These are phyloP conservation scores for Zymoseptoria brevis DNA, from an alignment of 2,329 filamentous ascomycete species.

Conservation along the genomic window DNA sequence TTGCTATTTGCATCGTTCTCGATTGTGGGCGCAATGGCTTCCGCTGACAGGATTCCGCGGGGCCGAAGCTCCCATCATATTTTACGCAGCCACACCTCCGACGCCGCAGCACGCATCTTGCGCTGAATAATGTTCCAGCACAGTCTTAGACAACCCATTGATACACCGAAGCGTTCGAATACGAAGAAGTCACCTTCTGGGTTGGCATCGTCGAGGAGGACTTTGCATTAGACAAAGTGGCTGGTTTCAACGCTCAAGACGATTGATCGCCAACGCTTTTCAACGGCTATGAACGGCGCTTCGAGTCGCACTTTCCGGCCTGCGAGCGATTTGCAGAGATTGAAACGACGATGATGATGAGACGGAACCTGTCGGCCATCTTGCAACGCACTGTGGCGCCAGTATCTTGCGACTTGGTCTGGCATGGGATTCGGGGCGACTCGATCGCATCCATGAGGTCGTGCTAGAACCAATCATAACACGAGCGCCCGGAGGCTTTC, in stretches of 20 bases:
- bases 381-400: neutral
- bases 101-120: neutral
- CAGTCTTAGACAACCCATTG: neutral
- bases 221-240: neutral
- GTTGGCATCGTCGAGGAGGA: neutral
- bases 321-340: neutral
- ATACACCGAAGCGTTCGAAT: neutral
- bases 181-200: neutral
- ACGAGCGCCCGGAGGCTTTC: neutral
- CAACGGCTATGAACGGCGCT: neutral
- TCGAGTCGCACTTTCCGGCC: neutral
- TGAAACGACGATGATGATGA: neutral
- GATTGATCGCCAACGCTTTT: neutral
- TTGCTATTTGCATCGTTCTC: slow-evolving; percentile 1
- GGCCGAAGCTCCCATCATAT: neutral
- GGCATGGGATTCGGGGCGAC: too few species aligned
- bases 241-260: neutral
- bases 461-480: neutral
- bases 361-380: neutral
- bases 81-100: neutral
- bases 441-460: neutral
- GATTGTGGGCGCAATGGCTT: slow-evolving; percentile 3
- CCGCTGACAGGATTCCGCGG: slow-evolving; percentile 13
- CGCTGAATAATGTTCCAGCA: neutral
- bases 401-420: neutral